Evolutionary conservation across 108 stramenopile genomes (phyloP).

Genomic region (Nannochloropsis oceanica): DNA sequence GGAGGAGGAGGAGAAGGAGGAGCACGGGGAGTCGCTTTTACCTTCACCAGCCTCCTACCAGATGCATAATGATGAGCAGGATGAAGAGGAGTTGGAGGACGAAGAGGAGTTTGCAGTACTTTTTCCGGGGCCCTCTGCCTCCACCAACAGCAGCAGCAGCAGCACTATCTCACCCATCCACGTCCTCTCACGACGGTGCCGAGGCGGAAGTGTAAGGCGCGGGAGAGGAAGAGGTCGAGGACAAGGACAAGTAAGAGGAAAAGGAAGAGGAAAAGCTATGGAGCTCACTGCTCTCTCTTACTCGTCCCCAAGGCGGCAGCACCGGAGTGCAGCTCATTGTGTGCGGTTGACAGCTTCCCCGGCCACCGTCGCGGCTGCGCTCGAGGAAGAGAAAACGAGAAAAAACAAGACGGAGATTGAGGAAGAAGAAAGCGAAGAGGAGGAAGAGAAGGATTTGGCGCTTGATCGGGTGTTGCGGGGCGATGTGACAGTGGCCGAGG

Average conservation of each 20-base stretch:
- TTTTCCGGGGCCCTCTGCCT: too few relatives aligned
- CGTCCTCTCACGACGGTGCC: too few relatives aligned
- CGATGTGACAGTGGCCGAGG: background rate
- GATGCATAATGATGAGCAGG: too few relatives aligned
- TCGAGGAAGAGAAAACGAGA: background rate
- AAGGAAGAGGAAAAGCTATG: background rate
- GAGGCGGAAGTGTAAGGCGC: background rate
- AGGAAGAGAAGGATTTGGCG: background rate
- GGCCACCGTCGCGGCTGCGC: background rate
- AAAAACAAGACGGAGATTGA: background rate
- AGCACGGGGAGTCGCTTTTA: too few relatives aligned
- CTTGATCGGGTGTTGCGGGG: background rate
- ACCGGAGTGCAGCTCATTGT: background rate
- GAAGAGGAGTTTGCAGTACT: too few relatives aligned
- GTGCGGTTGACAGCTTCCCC: background rate
- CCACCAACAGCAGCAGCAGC: too few relatives aligned
- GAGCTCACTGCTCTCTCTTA: background rate
- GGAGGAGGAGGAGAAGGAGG: too few relatives aligned
- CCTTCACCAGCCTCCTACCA: too few relatives aligned
- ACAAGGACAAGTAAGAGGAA: background rate
- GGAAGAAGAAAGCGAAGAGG: background rate
- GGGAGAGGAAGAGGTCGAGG: background rate
- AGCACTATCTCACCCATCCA: too few relatives aligned
- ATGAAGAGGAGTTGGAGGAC: too few relatives aligned
- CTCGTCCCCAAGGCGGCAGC: background rate